phyloP scores from a whole-genome alignment of 148 eudicot genomes.

The Rheum nobile region DNA sequence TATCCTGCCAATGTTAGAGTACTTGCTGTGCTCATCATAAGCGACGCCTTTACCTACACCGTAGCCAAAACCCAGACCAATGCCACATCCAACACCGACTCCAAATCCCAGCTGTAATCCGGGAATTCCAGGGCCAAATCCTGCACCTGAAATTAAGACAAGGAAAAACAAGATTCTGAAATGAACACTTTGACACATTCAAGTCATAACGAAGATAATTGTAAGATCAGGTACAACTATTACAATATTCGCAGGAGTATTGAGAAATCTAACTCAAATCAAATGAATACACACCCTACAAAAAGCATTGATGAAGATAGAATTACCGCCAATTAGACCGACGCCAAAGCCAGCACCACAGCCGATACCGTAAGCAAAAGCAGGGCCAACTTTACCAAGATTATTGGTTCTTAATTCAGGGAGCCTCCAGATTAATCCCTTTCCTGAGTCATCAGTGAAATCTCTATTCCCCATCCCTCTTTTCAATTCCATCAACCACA shows the following conservation, averaged over 20 bases:
- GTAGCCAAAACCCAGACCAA: constrained; percentile 89
- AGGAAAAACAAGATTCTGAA: not conserved
- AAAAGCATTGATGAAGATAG: not conserved
- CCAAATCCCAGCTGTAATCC: constrained; percentile 85
- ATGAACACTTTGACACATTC: not conserved
- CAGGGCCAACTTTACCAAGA: constrained; percentile 57
- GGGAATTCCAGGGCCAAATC: constrained; percentile 86
- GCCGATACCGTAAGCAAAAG: constrained; percentile 43
- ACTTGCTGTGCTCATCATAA: constrained; percentile 51
- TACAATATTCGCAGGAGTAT: too few relatives aligned
- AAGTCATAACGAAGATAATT: not conserved
- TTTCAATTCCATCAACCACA: not conserved
- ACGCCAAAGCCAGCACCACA: constrained; percentile 55
- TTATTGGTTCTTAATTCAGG: constrained; percentile 33
- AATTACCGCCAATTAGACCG: constrained; percentile 57
- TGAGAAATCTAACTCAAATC: too few relatives aligned
- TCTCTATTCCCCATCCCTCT: constrained; percentile 10
- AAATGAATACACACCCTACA: not conserved
- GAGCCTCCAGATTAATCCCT: constrained; percentile 61
- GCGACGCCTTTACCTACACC: constrained; percentile 79
- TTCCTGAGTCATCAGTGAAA: constrained; percentile 16
- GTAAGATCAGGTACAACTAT: not conserved
- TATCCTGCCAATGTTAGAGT: constrained; percentile 53
- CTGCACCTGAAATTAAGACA: constrained; percentile 38
- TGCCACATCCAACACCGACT: constrained; percentile 84